Evolutionary conservation across 2,329 filamentous ascomycete species (phyloP), one percentile per base, ranked within the genome.

Genomic region (Cryphonectria naterciae): DNA sequence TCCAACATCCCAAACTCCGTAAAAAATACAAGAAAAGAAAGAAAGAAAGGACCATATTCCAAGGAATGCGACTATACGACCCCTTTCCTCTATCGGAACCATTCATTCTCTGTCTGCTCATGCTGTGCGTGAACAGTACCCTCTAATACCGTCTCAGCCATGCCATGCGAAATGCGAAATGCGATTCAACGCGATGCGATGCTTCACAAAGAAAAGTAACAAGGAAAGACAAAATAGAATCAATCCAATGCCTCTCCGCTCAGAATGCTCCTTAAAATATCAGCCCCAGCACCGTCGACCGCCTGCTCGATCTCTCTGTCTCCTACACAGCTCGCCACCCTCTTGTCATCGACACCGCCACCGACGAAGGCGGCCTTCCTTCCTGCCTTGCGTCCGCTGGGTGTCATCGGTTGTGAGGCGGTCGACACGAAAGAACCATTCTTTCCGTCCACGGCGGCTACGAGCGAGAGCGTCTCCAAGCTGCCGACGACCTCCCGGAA

Each of bases 401-500:
- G 93, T 11, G 92, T 94, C 73, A 90, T 89, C 43, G 88, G 78
- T 54, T 73, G 71, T 37, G 69, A 71, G 2, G 67, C 54, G 2
- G 28, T 65, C 77, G 84, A 82, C 60, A 88, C 81, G 77, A 92
- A 91, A 74, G 87, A 93, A 62, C 89, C 92, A 65, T 84, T 91
- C 83, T 88, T 93, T 76, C 84, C 93, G 83, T 87, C 93, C 78
- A 83, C 93, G 77, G 82, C 91, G 81, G 79, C 91, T 7, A 98
- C 86, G 32, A 98, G 84, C 1, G 93, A 95, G 63, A 97, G 83
- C 0, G 95, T 96, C 83, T 99, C 96, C 67, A 99, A 82, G 75
- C 93, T 97, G 49, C 92, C 91, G 28, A 98, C 86, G 6, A 99
- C 95, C 80, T 99, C 96, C 70, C 94, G 90, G 80, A 99, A 99